Percentiles rank a stretch among this genome's conserved stretches.
Evolutionary conservation across 768 basidiomycete species (phyloP).

Genomic region (Rhizopogon roseolus): DNA sequence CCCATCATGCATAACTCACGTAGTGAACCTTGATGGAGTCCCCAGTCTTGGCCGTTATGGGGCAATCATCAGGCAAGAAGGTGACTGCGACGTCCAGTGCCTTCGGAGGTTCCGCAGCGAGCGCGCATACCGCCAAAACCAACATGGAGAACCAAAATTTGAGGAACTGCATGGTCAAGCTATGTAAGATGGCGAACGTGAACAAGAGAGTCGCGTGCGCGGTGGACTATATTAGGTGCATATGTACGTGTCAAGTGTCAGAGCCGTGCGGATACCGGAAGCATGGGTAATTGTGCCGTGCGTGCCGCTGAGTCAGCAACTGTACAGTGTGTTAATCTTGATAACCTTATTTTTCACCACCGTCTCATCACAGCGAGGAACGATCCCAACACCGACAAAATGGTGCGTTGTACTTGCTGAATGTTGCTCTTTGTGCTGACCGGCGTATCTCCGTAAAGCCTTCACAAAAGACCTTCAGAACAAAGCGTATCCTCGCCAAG

Average conservation of each 20-base stretch:
- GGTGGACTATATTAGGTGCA: too few species aligned
- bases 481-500: constrained; percentile 97
- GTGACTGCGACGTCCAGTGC: constrained; percentile 63
- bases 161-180: constrained; percentile 46
- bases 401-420: constrained; percentile 35
- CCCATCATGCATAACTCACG: constrained; percentile 36
- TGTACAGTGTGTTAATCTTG: constrained; percentile 31
- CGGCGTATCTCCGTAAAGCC: constrained; percentile 47
- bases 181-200: too few species aligned
- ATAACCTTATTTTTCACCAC: constrained; percentile 29
- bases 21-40: constrained; percentile 76
- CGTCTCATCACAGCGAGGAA: constrained; percentile 17
- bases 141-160: constrained; percentile 41
- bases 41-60: constrained; percentile 49
- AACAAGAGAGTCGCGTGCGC: too few species aligned
- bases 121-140: constrained; percentile 41
- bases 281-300: constrained; percentile 5
- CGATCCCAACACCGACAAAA: constrained; percentile 37
- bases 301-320: constrained; percentile 31
- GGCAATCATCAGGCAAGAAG: constrained; percentile 52
- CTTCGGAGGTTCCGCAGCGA: constrained; percentile 43
- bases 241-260: background rate
- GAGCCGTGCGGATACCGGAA: background rate
- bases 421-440: constrained; percentile 6
- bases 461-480: constrained; percentile 98